These are phyloP conservation scores for Arthromyces matolae DNA, from an alignment of 768 basidiomycete species.

Conservation along the genomic window DNA sequence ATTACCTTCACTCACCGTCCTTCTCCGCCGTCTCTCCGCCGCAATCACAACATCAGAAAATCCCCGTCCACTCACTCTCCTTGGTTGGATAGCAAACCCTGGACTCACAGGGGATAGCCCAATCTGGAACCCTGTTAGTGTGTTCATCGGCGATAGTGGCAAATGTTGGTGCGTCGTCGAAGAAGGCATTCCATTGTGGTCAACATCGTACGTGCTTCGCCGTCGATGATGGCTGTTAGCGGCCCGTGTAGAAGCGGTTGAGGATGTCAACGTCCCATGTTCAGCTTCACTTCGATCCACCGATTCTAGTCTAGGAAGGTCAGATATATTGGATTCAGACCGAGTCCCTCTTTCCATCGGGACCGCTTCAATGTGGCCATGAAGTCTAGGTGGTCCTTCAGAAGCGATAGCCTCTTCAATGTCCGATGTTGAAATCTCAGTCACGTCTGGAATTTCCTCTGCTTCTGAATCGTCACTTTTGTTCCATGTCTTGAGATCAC, in stretches of 20 bases:
- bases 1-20: slow-evolving; percentile 54
- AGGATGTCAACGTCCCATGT: not conserved
- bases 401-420: not conserved
- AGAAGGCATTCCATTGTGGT: not conserved
- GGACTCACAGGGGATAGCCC: slow-evolving; percentile 74
- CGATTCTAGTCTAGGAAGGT: slow-evolving; percentile 1
- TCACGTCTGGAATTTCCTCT: slow-evolving; percentile 26
- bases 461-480: slow-evolving; percentile 36
- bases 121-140: slow-evolving; percentile 62
- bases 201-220: slow-evolving; percentile 12
- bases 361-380: slow-evolving; percentile 17
- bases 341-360: slow-evolving; percentile 30
- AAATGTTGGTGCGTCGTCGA: slow-evolving; percentile 1
- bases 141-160: slow-evolving; percentile 32
- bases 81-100: slow-evolving; percentile 68
- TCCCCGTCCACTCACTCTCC: slow-evolving; percentile 37
- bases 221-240: slow-evolving; percentile 9
- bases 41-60: slow-evolving; percentile 30
- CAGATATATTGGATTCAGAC: slow-evolving; percentile 26
- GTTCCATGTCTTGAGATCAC: slow-evolving; percentile 44
- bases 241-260: not conserved
- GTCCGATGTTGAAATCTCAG: slow-evolving; percentile 12
- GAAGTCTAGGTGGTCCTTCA: not conserved
- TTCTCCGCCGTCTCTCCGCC: slow-evolving; percentile 28
- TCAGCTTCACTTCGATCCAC: not conserved